Percentiles rank a stretch among this genome's conserved stretches.
phyloP scores from a whole-genome alignment of 495 filamentous ascomycete genomes.

The Rusavskia elegans region DNA sequence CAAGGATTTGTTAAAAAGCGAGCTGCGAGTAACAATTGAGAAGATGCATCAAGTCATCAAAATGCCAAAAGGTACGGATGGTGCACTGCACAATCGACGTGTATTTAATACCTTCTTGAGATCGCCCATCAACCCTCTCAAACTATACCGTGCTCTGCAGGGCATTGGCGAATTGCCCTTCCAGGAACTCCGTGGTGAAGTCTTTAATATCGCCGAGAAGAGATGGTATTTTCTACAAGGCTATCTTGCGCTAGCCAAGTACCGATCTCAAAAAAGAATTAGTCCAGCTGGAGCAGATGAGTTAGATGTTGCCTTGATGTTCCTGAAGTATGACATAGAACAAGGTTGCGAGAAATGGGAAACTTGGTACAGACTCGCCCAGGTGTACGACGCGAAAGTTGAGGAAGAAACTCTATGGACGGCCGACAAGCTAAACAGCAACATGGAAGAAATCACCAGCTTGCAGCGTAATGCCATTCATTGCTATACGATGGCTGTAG shows the following conservation, averaged over 20 bases:
- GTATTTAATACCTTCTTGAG: conserved; percentile 63
- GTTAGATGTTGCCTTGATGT: conserved; percentile 65
- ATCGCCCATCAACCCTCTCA: conserved; percentile 66
- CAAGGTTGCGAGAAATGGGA: conserved; percentile 81
- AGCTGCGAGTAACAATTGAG: conserved; percentile 75
- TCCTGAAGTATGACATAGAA: conserved; percentile 73
- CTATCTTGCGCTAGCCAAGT: conserved; percentile 73
- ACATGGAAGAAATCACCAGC: conserved; percentile 52
- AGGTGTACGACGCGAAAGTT: conserved; percentile 78
- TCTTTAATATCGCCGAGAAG: conserved; percentile 51
- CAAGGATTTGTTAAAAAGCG: conserved; percentile 80
- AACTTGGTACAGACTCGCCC: conserved; percentile 86
- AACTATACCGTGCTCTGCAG: conserved; percentile 58
- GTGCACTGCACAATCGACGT: conserved; percentile 44
- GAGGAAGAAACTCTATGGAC: conserved; percentile 89
- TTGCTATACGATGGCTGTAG: conserved; percentile 82
- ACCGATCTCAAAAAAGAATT: conserved; percentile 69
- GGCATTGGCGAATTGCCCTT: conserved; percentile 50
- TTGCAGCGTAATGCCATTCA: conserved; percentile 77
- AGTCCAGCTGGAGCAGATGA: conserved; percentile 68
- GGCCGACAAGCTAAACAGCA: conserved; percentile 91
- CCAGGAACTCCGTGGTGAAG: conserved; percentile 35
- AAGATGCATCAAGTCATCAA: conserved; percentile 67
- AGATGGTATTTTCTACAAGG: conserved; percentile 90
- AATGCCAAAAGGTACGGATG: conserved; percentile 45